Evolutionary conservation across 2,329 filamentous ascomycete species (phyloP), one percentile per base, ranked within the genome.

Genomic region (Botrytis fragariae): DNA sequence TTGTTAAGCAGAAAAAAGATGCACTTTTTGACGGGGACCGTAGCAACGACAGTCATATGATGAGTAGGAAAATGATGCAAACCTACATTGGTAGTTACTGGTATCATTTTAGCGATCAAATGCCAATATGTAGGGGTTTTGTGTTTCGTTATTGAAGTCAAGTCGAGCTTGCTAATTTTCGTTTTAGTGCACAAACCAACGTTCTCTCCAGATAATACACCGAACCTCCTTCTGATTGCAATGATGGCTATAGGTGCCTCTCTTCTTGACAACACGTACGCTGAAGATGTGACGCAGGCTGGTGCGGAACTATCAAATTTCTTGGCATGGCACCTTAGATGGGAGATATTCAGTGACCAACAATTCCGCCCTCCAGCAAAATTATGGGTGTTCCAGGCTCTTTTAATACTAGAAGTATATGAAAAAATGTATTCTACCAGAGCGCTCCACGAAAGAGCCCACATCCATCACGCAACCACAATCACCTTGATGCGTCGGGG

Each of bases 391-490:
- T 98, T 98, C 83, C 96, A 98, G 81, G 91, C 95, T 1, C 84
- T 98, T 69, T 85, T 98, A 7, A 86, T 98, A 8, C 86, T 98
- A 20, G 96, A 99, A 81, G 85, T 97, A 0, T 98, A 97, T 79
- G 96, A 99, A 84, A 99, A 99, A 86, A 96, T 97, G 92, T 98
- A 95, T 82, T 96, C 94, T 57, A 97, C 95, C 0, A 89, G 95
- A 76, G 91, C 93, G 74, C 85, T 98, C 45, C 96, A 99, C 82
- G 96, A 99, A 83, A 88, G 96, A 77, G 95, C 95, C 1, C 95
- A 98, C 78, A 97, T 98, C 63, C 95, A 98, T 79, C 96, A 99
- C 81, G 95, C 95, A 22, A 98, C 95, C 0, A 98, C 95, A 0
- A 90, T 99, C 76, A 97, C 95, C 0, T 85, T 98, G 74, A 98